These are phyloP conservation scores for Pythium brassicae DNA, from an alignment of 352 stramenopile genomes.

Conservation along the genomic window DNA sequence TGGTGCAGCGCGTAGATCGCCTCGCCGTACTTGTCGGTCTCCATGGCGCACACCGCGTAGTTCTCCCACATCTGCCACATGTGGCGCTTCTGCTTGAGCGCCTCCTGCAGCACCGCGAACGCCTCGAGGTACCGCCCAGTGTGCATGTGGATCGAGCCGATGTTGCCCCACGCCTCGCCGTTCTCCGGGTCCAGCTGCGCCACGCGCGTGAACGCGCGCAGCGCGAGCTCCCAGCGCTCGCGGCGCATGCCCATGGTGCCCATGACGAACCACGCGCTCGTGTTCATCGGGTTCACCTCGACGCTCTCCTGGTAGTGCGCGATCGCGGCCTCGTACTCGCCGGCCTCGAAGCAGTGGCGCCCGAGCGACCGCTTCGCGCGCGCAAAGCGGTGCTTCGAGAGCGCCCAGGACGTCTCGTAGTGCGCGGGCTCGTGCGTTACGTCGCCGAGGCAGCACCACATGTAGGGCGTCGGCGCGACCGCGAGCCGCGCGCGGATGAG, in stretches of 20 bases:
- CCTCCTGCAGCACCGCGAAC: slow-evolving; percentile 79
- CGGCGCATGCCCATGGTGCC: slow-evolving; percentile 89
- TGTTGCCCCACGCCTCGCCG: slow-evolving; percentile 93
- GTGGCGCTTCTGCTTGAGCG: slow-evolving; percentile 86
- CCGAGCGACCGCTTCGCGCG: slow-evolving; percentile 90
- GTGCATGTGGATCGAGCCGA: slow-evolving; percentile 91
- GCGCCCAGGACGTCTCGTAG: slow-evolving; percentile 90
- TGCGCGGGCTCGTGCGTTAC: slow-evolving; percentile 86
- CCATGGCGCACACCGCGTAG: slow-evolving; percentile 74
- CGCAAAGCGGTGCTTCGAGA: slow-evolving; percentile 90
- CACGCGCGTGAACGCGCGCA: slow-evolving; percentile 90
- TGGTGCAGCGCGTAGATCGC: slow-evolving; percentile 84
- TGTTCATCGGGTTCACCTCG: slow-evolving; percentile 88
- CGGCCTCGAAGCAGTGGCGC: slow-evolving; percentile 86
- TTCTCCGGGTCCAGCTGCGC: slow-evolving; percentile 94
- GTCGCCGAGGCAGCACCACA: slow-evolving; percentile 93
- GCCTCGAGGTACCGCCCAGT: slow-evolving; percentile 73
- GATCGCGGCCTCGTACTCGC: slow-evolving; percentile 71
- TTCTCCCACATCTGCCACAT: slow-evolving; percentile 95
- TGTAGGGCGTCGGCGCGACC: slow-evolving; percentile 86
- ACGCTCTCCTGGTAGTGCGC: slow-evolving; percentile 83
- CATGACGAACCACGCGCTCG: slow-evolving; percentile 91
- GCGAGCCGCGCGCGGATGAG: slow-evolving; percentile 86
- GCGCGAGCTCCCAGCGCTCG: slow-evolving; percentile 80
- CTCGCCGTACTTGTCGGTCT: slow-evolving; percentile 66